Percentiles rank a stretch among this genome's conserved stretches.
Conservation (phyloP, 2,329 filamentous ascomycete genomes). For the Lomentospora prolificans region DNA sequence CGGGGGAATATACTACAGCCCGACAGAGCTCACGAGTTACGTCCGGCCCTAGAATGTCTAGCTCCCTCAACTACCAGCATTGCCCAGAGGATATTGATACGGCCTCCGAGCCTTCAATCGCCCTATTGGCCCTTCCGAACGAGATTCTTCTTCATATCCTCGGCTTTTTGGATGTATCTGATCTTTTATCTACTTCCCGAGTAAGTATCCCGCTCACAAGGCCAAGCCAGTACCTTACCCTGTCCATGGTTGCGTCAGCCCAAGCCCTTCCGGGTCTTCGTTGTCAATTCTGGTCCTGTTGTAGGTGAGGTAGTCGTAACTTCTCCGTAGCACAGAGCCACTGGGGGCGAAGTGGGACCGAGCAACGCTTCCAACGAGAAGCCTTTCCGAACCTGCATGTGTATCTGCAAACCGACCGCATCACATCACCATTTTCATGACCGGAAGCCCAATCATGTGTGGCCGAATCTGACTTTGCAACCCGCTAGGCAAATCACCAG, state of each 20-base stretch:
- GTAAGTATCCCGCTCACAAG: conserved; percentile 27
- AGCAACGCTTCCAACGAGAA: too few species aligned
- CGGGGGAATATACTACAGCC: background rate
- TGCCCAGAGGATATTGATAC: background rate
- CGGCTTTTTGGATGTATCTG: conserved; percentile 45
- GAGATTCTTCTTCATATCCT: conserved; percentile 48
- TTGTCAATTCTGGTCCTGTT: too few species aligned
- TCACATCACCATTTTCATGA: background rate
- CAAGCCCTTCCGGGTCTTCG: too few species aligned
- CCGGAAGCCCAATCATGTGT: background rate
- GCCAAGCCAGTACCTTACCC: background rate
- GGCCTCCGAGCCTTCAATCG: background rate
- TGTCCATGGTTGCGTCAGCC: background rate
- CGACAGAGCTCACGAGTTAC: background rate
- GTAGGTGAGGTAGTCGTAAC: too few species aligned
- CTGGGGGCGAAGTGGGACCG: too few species aligned
- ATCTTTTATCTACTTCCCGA: conserved; percentile 45
- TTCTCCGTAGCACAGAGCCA: too few species aligned
- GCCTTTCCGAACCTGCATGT: too few species aligned
- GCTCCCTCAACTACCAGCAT: background rate
- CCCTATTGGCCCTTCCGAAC: conserved; percentile 34
- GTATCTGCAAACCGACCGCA: background rate
- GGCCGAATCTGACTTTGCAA: background rate
- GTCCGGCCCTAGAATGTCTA: background rate
- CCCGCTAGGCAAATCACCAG: conserved; percentile 46